Conservation (phyloP, 768 basidiomycete genomes). For the Psilocybe cubensis region DNA sequence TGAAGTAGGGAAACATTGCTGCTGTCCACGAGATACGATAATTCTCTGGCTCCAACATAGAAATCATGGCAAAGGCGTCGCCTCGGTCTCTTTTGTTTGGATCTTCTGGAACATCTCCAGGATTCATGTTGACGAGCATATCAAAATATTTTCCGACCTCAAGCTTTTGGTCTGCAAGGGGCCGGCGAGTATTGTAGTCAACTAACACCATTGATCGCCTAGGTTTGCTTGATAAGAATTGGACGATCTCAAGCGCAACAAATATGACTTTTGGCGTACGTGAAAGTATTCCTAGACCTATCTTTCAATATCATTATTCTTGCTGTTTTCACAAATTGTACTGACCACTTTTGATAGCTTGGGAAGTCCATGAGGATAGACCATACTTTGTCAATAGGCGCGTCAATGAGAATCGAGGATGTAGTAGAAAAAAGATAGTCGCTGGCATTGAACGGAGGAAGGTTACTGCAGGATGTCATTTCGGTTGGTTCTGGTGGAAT, state of each 20-base stretch:
- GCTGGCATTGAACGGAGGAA: slow-evolving; percentile 13
- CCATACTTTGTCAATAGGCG: slow-evolving; percentile 67
- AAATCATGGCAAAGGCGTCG: slow-evolving; percentile 49
- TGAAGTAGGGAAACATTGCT: slow-evolving; percentile 42
- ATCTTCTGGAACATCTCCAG: slow-evolving; percentile 46
- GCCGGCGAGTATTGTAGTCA: slow-evolving; percentile 36
- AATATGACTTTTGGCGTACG: slow-evolving; percentile 47
- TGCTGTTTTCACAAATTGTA: neutral
- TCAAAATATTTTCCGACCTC: slow-evolving; percentile 49
- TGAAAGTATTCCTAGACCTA: slow-evolving; percentile 76
- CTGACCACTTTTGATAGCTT: slow-evolving; percentile 64
- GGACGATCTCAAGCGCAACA: neutral
- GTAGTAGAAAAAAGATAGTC: slow-evolving; percentile 12
- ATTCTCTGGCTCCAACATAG: slow-evolving; percentile 53
- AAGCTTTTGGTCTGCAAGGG: slow-evolving; percentile 51
- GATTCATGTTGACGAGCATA: slow-evolving; percentile 65
- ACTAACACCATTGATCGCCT: slow-evolving; percentile 56
- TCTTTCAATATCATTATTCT: neutral
- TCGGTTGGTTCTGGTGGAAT: too few species aligned
- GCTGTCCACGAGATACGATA: slow-evolving; percentile 62
- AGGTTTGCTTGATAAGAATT: neutral
- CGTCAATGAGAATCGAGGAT: slow-evolving; percentile 58
- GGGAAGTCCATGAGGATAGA: slow-evolving; percentile 60
- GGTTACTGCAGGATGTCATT: too few species aligned
- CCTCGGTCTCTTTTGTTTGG: slow-evolving; percentile 39